Percentiles rank a stretch among this genome's conserved stretches.
phyloP scores from a whole-genome alignment of 2,329 filamentous ascomycete genomes.

The Cercospora sp. region DNA sequence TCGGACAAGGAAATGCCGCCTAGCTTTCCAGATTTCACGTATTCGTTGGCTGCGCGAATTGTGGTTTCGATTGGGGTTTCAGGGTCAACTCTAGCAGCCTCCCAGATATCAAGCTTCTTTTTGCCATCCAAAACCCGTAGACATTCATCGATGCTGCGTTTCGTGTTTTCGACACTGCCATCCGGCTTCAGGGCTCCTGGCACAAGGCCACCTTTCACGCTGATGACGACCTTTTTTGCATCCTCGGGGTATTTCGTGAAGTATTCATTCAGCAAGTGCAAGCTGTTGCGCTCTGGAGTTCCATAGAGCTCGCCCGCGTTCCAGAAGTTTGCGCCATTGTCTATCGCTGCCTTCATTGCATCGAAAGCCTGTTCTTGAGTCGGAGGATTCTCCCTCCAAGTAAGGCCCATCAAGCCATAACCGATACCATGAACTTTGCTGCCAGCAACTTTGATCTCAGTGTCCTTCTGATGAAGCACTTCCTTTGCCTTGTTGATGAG shows the following conservation, averaged over 20 bases:
- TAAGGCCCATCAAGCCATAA: slow-evolving; percentile 54
- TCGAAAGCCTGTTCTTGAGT: slow-evolving; percentile 44
- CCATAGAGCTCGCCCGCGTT: slow-evolving; percentile 55
- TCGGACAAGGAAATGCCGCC: slow-evolving; percentile 51
- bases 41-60: slow-evolving; percentile 45
- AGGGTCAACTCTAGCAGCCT: slow-evolving; percentile 48
- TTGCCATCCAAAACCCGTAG: slow-evolving; percentile 48
- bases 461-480: slow-evolving; percentile 25
- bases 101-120: slow-evolving; percentile 53
- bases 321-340: slow-evolving; percentile 49
- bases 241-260: slow-evolving; percentile 55
- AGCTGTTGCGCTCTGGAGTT: slow-evolving; percentile 47
- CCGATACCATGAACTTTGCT: slow-evolving; percentile 39
- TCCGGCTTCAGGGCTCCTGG: slow-evolving; percentile 41
- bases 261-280: slow-evolving; percentile 53
- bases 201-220: slow-evolving; percentile 51
- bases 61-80: slow-evolving; percentile 49
- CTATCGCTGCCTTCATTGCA: slow-evolving; percentile 42
- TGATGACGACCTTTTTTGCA: slow-evolving; percentile 52
- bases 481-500: slow-evolving; percentile 36
- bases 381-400: slow-evolving; percentile 46
- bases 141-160: slow-evolving; percentile 49
- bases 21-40: slow-evolving; percentile 43
- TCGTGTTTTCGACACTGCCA: slow-evolving; percentile 44
- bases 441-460: slow-evolving; percentile 25